Base-by-base conservation (phyloP, 2,329 filamentous ascomycete genomes). In the Exophiala sideris region DNA sequence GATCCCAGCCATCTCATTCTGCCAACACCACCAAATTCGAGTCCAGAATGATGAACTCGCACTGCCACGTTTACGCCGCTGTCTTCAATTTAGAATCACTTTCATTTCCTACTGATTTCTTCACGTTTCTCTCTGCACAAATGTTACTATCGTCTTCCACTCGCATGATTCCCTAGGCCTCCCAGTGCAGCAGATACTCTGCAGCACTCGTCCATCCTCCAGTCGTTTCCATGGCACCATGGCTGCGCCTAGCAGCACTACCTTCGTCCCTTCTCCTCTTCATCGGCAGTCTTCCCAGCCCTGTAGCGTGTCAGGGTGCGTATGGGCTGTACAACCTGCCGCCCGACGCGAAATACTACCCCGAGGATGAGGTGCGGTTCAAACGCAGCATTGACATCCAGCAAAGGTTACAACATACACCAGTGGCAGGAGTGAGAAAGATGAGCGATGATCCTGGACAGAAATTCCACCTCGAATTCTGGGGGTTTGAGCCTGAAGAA, bases 391-490 rank as follows among this genome's bases (percentile, higher is more conserved):
- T 62, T 20, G 65, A 66, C 2, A 62, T 70, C n/a, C 65, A 67
- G 35, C 53, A 63, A 5, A 65, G 63, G 35, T 60, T 72, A n/a
- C 59, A 64, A 11, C 62, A 61, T 16, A 46, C 24, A 14, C 52
- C 65, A 2, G 59, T 66, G 8, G 57, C 57, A 0, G 70, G 66
- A 4, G 66, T 76, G 40, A 66, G 66, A 29, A 78, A 77, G 55
- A 77, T 78, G 75, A 72, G 67, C 39, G 60, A 58, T 5, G 73
- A 77, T 39, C 70, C 73, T 41, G 73, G 75, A 9, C 73, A 78
- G 60, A 78, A 76, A 61, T 78, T 78, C 63, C 75, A 71, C 47
- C 63, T 71, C 33, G 67, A 75, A 33, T 77, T 76, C 58, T 78
- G 75, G 75, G 48, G 63, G 14, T 74, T 74, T 49, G 59, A 58